Evolutionary conservation across 495 filamentous ascomycete genomes (phyloP).

Genomic region (Lasiosphaeria hispida): DNA sequence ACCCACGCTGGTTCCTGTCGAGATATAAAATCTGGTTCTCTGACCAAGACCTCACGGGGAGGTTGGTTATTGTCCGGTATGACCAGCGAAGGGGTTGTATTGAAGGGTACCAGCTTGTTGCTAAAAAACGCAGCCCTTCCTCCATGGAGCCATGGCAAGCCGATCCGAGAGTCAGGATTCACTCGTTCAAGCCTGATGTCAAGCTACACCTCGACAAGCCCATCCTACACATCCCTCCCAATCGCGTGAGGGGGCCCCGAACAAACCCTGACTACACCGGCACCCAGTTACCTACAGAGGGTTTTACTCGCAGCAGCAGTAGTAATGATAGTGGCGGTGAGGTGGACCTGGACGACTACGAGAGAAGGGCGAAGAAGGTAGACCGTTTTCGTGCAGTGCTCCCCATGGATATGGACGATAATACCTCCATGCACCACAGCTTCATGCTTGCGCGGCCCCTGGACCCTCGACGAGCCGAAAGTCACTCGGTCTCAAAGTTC

Average conservation of each 20-base stretch:
- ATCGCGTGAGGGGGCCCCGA: not conserved
- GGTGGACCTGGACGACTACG: too few relatives aligned
- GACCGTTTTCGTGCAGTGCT: slow-evolving; percentile 46
- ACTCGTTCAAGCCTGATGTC: slow-evolving; percentile 66
- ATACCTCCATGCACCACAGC: slow-evolving; percentile 38
- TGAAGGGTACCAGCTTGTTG: slow-evolving; percentile 75
- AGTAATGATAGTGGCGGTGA: too few relatives aligned
- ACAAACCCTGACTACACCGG: too few relatives aligned
- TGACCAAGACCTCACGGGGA: slow-evolving; percentile 66
- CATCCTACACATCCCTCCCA: slow-evolving; percentile 53
- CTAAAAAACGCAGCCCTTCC: slow-evolving; percentile 51
- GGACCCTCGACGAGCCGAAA: slow-evolving; percentile 20
- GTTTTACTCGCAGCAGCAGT: too few relatives aligned
- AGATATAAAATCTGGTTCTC: slow-evolving; percentile 82
- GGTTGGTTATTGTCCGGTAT: slow-evolving; percentile 70
- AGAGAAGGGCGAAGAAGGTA: not conserved
- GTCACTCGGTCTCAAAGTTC: slow-evolving; percentile 29
- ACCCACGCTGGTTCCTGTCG: slow-evolving; percentile 82
- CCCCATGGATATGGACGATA: slow-evolving; percentile 48
- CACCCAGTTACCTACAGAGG: too few relatives aligned
- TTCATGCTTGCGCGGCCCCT: slow-evolving; percentile 46
- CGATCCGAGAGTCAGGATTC: slow-evolving; percentile 60
- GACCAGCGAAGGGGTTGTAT: slow-evolving; percentile 70
- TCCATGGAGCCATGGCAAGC: slow-evolving; percentile 58
- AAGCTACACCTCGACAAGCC: slow-evolving; percentile 71